Percentiles rank a stretch among this genome's conserved stretches.
phyloP scores from a whole-genome alignment of 2,329 filamentous ascomycete species.

The Penicillium vulpinum region DNA sequence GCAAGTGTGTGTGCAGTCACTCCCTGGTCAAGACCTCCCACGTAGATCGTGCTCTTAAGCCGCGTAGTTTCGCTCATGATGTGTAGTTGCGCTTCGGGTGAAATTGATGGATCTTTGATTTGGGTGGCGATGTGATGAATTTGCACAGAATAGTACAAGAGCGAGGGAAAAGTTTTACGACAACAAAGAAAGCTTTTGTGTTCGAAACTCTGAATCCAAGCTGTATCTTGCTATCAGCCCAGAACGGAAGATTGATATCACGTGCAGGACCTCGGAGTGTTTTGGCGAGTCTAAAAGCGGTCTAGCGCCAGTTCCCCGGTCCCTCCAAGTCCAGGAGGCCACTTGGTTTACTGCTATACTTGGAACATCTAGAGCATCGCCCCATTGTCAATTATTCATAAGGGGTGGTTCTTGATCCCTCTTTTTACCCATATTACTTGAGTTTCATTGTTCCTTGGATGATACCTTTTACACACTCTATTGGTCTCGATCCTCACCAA shows the following conservation, averaged over 20 bases:
- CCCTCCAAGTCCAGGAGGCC: slow-evolving; percentile 40
- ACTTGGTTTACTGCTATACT: slow-evolving; percentile 39
- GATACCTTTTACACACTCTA: slow-evolving; percentile 13
- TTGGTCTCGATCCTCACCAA: slow-evolving; percentile 21
- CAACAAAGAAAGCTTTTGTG: not conserved
- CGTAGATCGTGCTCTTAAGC: slow-evolving; percentile 88
- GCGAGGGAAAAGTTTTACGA: not conserved
- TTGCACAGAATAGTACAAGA: not conserved
- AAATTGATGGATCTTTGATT: not conserved
- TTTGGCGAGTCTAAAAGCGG: slow-evolving; percentile 36
- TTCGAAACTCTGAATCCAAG: not conserved
- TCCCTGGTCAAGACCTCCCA: slow-evolving; percentile 79
- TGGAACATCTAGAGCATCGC: slow-evolving; percentile 28
- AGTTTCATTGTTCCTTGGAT: slow-evolving; percentile 19
- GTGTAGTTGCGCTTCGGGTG: slow-evolving; percentile 13
- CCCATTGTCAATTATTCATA: slow-evolving; percentile 31
- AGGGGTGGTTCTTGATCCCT: slow-evolving; percentile 29
- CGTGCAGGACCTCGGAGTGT: slow-evolving; percentile 32
- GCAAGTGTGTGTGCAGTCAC: slow-evolving; percentile 75
- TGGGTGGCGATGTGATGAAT: not conserved
- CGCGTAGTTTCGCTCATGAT: slow-evolving; percentile 78
- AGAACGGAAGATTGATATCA: slow-evolving; percentile 33
- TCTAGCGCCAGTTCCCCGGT: slow-evolving; percentile 33
- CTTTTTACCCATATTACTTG: slow-evolving; percentile 9
- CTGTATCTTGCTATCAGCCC: slow-evolving; percentile 8